phyloP scores from a whole-genome alignment of 1,284 basidiomycete species.

The Ganoderma meredithae region DNA sequence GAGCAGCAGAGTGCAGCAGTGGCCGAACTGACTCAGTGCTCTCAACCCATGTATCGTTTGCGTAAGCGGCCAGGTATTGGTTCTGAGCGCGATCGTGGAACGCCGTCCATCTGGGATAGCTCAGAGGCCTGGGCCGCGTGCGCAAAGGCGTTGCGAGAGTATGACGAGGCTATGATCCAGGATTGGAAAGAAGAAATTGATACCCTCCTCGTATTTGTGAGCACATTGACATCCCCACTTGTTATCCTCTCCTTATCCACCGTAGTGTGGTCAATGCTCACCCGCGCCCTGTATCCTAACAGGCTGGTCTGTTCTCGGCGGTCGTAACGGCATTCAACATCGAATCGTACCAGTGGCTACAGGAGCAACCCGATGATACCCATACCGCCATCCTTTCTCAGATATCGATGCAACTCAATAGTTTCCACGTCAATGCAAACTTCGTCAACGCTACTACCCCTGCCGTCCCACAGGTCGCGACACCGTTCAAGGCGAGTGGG shows the following conservation, averaged over 20 bases:
- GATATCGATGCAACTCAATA: slow-evolving; percentile 27
- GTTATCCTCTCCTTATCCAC: background rate
- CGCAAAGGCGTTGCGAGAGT: slow-evolving; percentile 30
- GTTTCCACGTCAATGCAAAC: slow-evolving; percentile 21
- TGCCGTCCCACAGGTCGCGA: background rate
- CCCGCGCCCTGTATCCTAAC: background rate
- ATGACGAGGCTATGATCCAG: slow-evolving; percentile 30
- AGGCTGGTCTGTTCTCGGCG: slow-evolving; percentile 33
- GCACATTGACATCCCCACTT: slow-evolving; percentile 21
- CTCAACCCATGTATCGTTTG: slow-evolving; percentile 23
- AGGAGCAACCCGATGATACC: slow-evolving; percentile 27
- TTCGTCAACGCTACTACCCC: slow-evolving; percentile 25
- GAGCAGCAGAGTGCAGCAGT: background rate
- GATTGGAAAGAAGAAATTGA: slow-evolving; percentile 33
- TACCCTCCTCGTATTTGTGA: slow-evolving; percentile 35
- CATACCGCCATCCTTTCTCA: slow-evolving; percentile 24
- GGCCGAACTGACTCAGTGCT: background rate
- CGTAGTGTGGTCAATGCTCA: background rate
- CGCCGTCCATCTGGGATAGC: slow-evolving; percentile 24
- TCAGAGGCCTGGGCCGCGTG: slow-evolving; percentile 31
- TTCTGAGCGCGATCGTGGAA: slow-evolving; percentile 11
- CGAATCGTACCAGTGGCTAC: slow-evolving; percentile 28
- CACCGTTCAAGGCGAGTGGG: slow-evolving; percentile 17
- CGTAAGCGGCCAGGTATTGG: slow-evolving; percentile 18
- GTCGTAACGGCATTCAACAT: slow-evolving; percentile 33